Percentiles rank a stretch among this genome's conserved stretches.
These are phyloP conservation scores for Euphorbia lathyris DNA, from an alignment of 345 rosid species.

Conservation along the genomic window DNA sequence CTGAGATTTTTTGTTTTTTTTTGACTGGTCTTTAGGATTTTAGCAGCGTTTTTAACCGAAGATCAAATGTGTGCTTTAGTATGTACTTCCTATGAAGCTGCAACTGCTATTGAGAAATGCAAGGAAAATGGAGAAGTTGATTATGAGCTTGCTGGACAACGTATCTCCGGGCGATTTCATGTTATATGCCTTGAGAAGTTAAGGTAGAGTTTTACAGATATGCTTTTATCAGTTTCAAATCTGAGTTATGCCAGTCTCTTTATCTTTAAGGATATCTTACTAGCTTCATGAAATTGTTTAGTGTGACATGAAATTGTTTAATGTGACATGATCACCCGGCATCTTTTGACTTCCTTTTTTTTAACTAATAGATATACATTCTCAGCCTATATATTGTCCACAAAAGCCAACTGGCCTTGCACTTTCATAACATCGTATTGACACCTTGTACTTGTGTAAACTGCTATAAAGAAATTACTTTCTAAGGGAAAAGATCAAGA, in stretches of 20 bases:
- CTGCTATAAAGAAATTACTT: too few species aligned
- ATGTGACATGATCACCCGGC: too few species aligned
- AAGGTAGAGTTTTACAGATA: conserved; percentile 32
- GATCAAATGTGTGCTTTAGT: conserved; percentile 66
- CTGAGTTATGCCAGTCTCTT: not conserved
- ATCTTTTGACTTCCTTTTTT: too few species aligned
- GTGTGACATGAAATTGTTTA: too few species aligned
- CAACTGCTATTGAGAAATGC: conserved; percentile 33
- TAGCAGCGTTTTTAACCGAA: conserved; percentile 62
- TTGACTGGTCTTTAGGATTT: conserved; percentile 34
- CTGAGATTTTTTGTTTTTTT: not conserved
- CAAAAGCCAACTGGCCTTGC: too few species aligned
- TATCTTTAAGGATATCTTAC: too few species aligned
- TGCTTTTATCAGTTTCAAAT: not conserved
- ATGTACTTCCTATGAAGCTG: conserved; percentile 43
- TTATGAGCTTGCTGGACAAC: conserved; percentile 26
- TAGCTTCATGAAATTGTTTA: too few species aligned
- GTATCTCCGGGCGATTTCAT: conserved; percentile 41
- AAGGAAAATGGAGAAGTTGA: conserved; percentile 34
- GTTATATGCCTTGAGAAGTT: conserved; percentile 51
- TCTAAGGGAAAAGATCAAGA: too few species aligned
- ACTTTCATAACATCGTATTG: too few species aligned
- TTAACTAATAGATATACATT: too few species aligned
- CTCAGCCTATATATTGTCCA: too few species aligned
- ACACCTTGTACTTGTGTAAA: too few species aligned